Base-by-base conservation (phyloP, 1,284 basidiomycete species). In the Agaricales sp. region DNA sequence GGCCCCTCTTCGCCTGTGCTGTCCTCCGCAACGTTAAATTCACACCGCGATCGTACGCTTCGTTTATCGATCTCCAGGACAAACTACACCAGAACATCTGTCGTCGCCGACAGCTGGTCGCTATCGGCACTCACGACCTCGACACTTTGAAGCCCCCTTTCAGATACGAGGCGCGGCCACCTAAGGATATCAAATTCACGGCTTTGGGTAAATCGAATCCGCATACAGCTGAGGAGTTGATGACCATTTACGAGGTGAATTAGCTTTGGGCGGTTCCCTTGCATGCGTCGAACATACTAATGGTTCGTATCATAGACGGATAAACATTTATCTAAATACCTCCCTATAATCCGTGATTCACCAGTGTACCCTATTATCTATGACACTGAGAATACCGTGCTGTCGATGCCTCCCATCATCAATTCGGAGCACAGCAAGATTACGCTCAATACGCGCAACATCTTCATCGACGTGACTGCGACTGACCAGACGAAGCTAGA, bases 311-410 rank as follows among this genome's bases (percentile, higher is more conserved):
- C 11, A n/a, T 58, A 95, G 91, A 81, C 79, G 45, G 96, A 99
- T 63, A 90, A 92, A 67, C 92, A 99, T 62, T 74, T 99, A 43
- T 75, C 81, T 43, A 82, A 78, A 63, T 99, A 92, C 68, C 77
- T 99, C 38, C 89, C 75, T 57, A 96, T 99, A 64, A 94, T 99
- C 63, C 81, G 85, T 21, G 92, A 97, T 62, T 91, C 90, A 8
- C 92, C 95, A 4, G 92, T 95, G 39, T 99, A 97, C 67, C 96
- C 96, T 19, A 89, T 99, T 68, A 96, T 99, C 63, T 98, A 98
- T 67, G 95, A 98, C 66, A 72, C 79, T 18, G 74, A 87, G 51
- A 84, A 91, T 61, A 80, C 73, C 25, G 95, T 99, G 1, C 75
- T 96, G 16, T 96, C 92, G 11, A 93, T 99, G 86, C 96, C 96